Evolutionary conservation across 495 filamentous ascomycete species (phyloP).

Genomic region (Xylaria longipes): DNA sequence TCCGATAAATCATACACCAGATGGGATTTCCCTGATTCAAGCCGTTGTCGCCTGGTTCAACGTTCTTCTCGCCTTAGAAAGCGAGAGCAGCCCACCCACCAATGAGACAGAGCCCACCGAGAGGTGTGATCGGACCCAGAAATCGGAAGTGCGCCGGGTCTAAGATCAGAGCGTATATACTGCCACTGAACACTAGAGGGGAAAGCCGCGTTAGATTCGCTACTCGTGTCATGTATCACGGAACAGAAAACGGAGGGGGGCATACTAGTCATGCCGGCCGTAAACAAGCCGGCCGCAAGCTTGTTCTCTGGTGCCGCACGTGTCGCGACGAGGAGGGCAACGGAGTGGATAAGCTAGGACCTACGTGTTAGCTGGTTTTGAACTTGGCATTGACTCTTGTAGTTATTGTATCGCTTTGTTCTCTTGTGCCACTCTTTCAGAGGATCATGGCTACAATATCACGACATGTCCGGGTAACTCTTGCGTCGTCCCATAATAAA

Average conservation of each 20-base stretch:
- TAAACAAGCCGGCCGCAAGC: conserved; percentile 46
- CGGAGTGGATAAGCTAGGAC: conserved; percentile 62
- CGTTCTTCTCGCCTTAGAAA: conserved; percentile 3
- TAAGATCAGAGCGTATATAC: conserved; percentile 64
- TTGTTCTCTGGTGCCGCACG: conserved; percentile 43
- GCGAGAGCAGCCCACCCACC: conserved; percentile 39
- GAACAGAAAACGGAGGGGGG: conserved; percentile 41
- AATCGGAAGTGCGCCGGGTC: conserved; percentile 61
- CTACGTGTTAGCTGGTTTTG: not conserved
- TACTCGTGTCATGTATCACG: conserved; percentile 31
- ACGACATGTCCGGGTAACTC: not conserved
- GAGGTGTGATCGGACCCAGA: conserved; percentile 64
- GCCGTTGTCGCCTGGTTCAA: not conserved
- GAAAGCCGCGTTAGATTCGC: not conserved
- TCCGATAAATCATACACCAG: not conserved
- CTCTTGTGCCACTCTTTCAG: not conserved
- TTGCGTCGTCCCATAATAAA: not conserved
- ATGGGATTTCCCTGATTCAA: not conserved
- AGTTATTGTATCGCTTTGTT: not conserved
- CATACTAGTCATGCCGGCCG: conserved; percentile 52
- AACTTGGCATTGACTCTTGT: not conserved
- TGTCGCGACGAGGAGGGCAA: conserved; percentile 58
- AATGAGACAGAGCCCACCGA: conserved; percentile 61
- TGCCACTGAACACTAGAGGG: conserved; percentile 61
- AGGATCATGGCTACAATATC: not conserved